Base-by-base conservation (phyloP, 257 asterid species). In the Ballota nigra region DNA sequence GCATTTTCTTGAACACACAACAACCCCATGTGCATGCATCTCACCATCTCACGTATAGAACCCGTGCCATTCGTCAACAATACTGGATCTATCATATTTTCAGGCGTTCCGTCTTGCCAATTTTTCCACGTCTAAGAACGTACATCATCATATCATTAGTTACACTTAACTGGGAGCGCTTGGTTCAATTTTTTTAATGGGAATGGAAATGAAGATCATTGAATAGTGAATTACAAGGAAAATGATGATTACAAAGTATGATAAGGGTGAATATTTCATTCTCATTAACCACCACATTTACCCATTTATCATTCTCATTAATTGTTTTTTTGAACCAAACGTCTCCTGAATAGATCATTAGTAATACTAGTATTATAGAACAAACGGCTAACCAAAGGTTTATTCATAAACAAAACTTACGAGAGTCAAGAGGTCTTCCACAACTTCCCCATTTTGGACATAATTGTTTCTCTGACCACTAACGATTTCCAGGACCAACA, bases 1-100 rank as follows among this genome's bases (percentile, higher is more conserved):
- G 72, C 63, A 55, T 70, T 63, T 55, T 70, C 76, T 70, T 76
- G 76, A 55, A 70, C 72, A 31, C 80, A 76, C 40, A 76, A 20
- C 65, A 60, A 28, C 43, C 66, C 75, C 16, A 68, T 53, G 53
- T 75, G 80, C 2, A 75, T 75, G 75, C 75, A 75, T 55, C 75
- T 75, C 41, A 62, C 0, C 63, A 75, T 69, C 15, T 75, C 75
- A 8, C 61, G 64, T 4, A 28, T 8, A 5, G 61, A 69, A 13
- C 71, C 75, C 0, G 31, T 12, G 0, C 53, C 51, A 15, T 34
- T 26, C 49, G 13, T 75, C 80, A 75, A 28, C 51, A 47, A 4
- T 16, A 52, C 38, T 0, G 75, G 75, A 31, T 76, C 80, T 41
- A 69, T 56, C 71, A 69, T 10, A 11, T 53, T 63, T 53, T 33